A percentile compares a stretch with the other conserved stretches of the same genome.
Evolutionary conservation across 768 basidiomycete genomes (phyloP).

Genomic region (Termitomyces sp.): DNA sequence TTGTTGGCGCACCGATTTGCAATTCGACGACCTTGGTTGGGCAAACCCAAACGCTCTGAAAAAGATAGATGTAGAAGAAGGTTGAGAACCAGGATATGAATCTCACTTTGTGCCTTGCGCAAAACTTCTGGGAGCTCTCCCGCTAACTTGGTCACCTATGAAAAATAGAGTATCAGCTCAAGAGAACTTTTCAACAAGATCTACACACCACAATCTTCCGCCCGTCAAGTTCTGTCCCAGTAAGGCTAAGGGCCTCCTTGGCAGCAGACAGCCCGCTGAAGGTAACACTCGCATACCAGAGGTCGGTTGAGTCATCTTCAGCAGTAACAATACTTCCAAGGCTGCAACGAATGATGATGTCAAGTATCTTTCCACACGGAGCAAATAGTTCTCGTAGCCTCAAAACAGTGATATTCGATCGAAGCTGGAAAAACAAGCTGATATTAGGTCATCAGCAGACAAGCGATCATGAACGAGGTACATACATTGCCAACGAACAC

Average conservation of each 20-base stretch:
- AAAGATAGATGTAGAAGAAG: not conserved
- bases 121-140: slow-evolving; percentile 35
- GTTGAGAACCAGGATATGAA: not conserved
- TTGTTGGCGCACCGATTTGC: not conserved
- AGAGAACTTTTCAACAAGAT: not conserved
- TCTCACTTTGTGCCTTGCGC: slow-evolving; percentile 24
- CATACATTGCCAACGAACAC: slow-evolving; percentile 64
- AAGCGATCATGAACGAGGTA: slow-evolving; percentile 1
- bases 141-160: slow-evolving; percentile 28
- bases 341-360: slow-evolving; percentile 36
- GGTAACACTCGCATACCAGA: slow-evolving; percentile 46
- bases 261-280: slow-evolving; percentile 34
- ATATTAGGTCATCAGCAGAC: not conserved
- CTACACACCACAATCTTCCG: slow-evolving; percentile 34
- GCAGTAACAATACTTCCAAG: slow-evolving; percentile 30
- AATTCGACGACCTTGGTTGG: slow-evolving; percentile 1
- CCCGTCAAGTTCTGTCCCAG: slow-evolving; percentile 30
- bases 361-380: slow-evolving; percentile 27
- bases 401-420: slow-evolving; percentile 27
- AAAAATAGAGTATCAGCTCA: not conserved
- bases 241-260: slow-evolving; percentile 33
- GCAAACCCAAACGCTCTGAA: slow-evolving; percentile 8
- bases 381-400: slow-evolving; percentile 28
- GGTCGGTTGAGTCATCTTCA: slow-evolving; percentile 17
- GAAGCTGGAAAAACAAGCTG: slow-evolving; percentile 19